Evolutionary conservation across 2,329 filamentous ascomycete genomes (phyloP), one percentile per base, ranked within the genome.

Genomic region (Blumeria hordei): DNA sequence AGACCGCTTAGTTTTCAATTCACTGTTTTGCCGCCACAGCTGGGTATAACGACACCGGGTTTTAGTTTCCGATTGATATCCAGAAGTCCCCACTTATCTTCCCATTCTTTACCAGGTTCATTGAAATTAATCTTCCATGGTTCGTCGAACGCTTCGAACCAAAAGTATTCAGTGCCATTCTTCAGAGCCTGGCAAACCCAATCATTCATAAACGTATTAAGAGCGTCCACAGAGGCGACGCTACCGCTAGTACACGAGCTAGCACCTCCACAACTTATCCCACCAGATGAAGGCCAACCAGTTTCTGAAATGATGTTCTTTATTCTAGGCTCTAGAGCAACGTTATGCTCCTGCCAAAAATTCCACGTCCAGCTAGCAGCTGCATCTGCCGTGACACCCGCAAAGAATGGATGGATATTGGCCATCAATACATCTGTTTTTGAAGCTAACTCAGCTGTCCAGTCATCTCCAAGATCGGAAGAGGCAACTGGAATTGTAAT

Each of bases 111-210:
- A 43, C 73, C 71, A 56, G 68, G 52, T 5, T 71, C 72, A 66
- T 95, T 83, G 69, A 80, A 94, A 16, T 68, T 64, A 55, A 83
- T 72, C 71, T 96, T 95, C 90, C 90, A 96, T 2, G 88, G 88
- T 72, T 96, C 90, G 65, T 96, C 90, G 66, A 95, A 96, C 9
- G 88, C 87, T 65, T 88, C 85, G 66, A 96, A 95, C 90, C 90
- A 96, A 65, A 95, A 95, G 67, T 94, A 96, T 60, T 93, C 80
- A 1, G 88, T 95, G 49, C 81, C 83, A 63, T 94, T 94, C 28
- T 71, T 71, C 59, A 95, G 69, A 10, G 84, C 80, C 54, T 78
- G 73, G 67, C 90, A 96, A 0, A 96, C 80, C 82, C 85, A 96
- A 59, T 79, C 77, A 1, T 79, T 72, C 78, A 96, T 81, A 63